These are phyloP conservation scores for Apium graveolens DNA, from an alignment of 129 eudicot genomes.

Conservation along the genomic window DNA sequence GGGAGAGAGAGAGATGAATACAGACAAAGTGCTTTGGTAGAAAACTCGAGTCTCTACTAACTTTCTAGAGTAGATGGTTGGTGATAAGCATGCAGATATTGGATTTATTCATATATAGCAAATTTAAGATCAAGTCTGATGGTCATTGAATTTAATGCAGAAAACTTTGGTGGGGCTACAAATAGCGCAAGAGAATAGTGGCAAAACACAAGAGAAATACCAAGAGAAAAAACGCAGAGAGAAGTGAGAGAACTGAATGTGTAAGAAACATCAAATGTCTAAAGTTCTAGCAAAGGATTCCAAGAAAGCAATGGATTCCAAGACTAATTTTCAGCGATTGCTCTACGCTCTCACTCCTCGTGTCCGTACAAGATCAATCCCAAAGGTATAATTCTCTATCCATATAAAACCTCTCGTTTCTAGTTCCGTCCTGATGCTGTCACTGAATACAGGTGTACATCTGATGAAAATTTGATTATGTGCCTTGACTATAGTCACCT, in stretches of 20 bases:
- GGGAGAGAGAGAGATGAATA: neutral
- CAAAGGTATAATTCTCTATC: slow-evolving; percentile 7
- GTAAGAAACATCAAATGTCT: neutral
- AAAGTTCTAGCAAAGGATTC: neutral
- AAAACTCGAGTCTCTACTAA: neutral
- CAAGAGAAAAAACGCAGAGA: neutral
- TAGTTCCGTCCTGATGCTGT: too few relatives aligned
- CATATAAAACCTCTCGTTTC: too few relatives aligned
- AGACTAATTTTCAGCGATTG: slow-evolving; percentile 14
- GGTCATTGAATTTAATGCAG: neutral
- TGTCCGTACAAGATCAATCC: slow-evolving; percentile 10
- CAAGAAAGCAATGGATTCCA: neutral
- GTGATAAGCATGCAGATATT: neutral
- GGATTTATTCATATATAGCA: neutral
- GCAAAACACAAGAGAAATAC: neutral
- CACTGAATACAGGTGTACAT: too few relatives aligned
- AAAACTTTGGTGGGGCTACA: neutral
- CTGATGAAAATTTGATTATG: neutral
- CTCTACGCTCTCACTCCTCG: slow-evolving; percentile 14
- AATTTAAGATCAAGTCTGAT: neutral
- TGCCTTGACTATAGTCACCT: neutral
- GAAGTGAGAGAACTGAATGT: neutral
- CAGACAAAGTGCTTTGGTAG: neutral
- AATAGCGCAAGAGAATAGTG: neutral
- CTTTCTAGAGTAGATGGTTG: neutral